phyloP scores from a whole-genome alignment of 1,139 yeast species.

The Hemisphaericaspora lyxosophila region DNA sequence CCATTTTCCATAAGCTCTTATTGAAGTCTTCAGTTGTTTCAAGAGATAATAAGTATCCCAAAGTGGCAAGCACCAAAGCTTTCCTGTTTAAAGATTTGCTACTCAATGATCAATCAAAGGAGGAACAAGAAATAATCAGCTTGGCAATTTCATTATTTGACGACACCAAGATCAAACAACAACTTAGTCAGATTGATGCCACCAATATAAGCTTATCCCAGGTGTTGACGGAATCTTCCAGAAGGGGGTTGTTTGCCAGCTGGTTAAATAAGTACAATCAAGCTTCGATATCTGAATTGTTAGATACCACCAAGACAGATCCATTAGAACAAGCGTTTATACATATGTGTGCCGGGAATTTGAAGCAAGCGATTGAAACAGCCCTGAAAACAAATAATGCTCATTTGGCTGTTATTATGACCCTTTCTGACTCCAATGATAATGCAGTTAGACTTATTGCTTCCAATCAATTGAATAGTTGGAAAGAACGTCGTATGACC shows the following conservation, averaged over 20 bases:
- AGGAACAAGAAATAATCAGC: conserved; percentile 9
- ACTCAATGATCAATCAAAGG: conserved; percentile 6
- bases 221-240: conserved; percentile 4
- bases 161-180: conserved; percentile 4
- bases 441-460: conserved; percentile 57
- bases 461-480: conserved; percentile 57
- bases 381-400: conserved; percentile 61
- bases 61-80: conserved; percentile 18
- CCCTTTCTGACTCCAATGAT: conserved; percentile 71
- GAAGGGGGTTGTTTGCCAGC: conserved; percentile 35
- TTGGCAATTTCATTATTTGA: conserved; percentile 25
- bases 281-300: conserved; percentile 17
- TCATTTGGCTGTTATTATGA: conserved; percentile 70
- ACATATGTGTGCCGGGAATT: conserved; percentile 54
- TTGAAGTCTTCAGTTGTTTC: conserved; percentile 19
- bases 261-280: conserved; percentile 35
- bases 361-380: conserved; percentile 58
- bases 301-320: conserved; percentile 23
- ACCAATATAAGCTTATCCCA: conserved; percentile 1
- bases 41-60: conserved; percentile 29
- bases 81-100: conserved; percentile 15
- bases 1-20: conserved; percentile 22
- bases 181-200: conserved; percentile 5
- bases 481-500: conserved; percentile 51
- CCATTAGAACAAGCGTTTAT: conserved; percentile 52